phyloP scores from a whole-genome alignment of 140 eudicot species.

The Senecio squalidus region DNA sequence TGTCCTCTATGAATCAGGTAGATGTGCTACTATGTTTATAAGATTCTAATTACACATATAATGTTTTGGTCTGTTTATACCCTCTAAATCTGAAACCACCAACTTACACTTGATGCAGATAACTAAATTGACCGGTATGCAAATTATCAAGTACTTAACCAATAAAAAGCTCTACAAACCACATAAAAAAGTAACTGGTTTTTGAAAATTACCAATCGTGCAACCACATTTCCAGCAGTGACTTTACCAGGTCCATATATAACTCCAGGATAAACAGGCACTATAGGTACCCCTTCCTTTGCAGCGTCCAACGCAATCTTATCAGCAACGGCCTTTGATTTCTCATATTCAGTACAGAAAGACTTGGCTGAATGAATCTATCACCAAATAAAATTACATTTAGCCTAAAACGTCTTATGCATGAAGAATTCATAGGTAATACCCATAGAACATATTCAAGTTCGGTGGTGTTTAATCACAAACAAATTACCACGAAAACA shows the following conservation, averaged over 20 bases:
- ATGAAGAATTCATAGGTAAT: background rate
- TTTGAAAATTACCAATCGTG: constrained; percentile 43
- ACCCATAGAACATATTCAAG: background rate
- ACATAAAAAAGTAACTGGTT: background rate
- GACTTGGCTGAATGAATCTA: constrained; percentile 62
- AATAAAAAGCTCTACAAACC: background rate
- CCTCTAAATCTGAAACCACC: background rate
- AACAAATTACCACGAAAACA: background rate
- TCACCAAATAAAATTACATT: constrained; percentile 19
- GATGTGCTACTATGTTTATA: too few relatives aligned
- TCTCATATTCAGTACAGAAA: constrained; percentile 81
- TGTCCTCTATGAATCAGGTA: too few relatives aligned
- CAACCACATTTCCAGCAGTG: constrained; percentile 71
- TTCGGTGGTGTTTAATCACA: background rate
- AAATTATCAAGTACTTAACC: background rate
- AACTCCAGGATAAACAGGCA: constrained; percentile 81
- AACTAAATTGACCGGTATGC: background rate
- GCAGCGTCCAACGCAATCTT: constrained; percentile 78
- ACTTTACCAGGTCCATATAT: constrained; percentile 84
- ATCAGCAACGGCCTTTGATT: constrained; percentile 69
- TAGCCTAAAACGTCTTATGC: constrained; percentile 6
- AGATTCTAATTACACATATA: too few relatives aligned
- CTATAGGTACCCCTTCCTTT: constrained; percentile 66
- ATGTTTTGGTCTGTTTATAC: too few relatives aligned
- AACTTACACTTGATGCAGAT: background rate